Percentiles rank a stretch among this genome's conserved stretches.
Conservation (phyloP, 495 filamentous ascomycete species). For the Parathielavia appendiculata region DNA sequence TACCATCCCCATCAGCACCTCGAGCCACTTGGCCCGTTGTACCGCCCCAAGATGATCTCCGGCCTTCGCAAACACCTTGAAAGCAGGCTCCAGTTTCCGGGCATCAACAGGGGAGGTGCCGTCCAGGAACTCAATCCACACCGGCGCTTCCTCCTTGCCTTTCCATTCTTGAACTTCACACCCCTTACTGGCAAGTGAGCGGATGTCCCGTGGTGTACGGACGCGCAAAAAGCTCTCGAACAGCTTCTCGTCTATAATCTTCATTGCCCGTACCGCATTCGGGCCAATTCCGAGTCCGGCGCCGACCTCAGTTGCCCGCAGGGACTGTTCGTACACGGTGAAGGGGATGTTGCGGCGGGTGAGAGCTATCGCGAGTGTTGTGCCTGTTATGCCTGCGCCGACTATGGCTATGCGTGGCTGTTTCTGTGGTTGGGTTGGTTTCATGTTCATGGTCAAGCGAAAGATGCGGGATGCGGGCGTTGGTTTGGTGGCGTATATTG, state of each 20-base stretch:
- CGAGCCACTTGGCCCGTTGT: conserved; percentile 56
- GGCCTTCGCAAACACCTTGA: conserved; percentile 22
- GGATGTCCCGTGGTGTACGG: conserved; percentile 1
- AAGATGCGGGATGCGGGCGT: too few species aligned
- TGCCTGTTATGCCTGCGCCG: conserved; percentile 53
- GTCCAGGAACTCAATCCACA: conserved; percentile 25
- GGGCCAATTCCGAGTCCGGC: conserved; percentile 58
- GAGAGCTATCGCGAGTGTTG: conserved; percentile 47
- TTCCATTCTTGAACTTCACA: neutral
- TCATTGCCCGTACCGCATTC: conserved; percentile 55
- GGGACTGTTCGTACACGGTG: conserved; percentile 51
- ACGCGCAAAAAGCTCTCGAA: conserved; percentile 16
- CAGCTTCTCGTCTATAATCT: conserved; percentile 21
- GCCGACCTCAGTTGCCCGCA: conserved; percentile 51
- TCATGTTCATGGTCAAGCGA: too few species aligned
- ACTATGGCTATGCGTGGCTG: conserved; percentile 43
- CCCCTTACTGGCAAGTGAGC: too few species aligned
- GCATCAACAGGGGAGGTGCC: conserved; percentile 9
- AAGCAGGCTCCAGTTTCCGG: conserved; percentile 13
- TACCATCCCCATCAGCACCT: conserved; percentile 52
- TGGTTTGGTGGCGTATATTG: too few species aligned
- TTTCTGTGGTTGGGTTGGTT: neutral
- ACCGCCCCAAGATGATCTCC: conserved; percentile 34
- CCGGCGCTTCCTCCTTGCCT: neutral
- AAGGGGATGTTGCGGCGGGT: conserved; percentile 37